phyloP scores from a whole-genome alignment of 2,329 filamentous ascomycete species.

The Paecilomyces variotii region DNA sequence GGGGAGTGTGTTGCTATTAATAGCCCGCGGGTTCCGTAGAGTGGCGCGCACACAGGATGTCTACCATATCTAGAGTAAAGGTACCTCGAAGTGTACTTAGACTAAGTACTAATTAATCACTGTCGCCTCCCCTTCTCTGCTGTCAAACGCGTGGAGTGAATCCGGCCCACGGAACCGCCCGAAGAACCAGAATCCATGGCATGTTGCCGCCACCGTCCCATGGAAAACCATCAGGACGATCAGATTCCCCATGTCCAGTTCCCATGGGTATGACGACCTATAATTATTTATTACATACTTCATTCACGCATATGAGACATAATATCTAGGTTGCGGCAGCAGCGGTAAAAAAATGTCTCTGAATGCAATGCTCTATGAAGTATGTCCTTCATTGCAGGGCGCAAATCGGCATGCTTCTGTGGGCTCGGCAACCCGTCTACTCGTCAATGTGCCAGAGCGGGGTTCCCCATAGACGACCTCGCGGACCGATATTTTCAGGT shows the following conservation, averaged over 20 bases:
- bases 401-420: neutral
- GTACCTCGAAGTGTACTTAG: neutral
- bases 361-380: neutral
- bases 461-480: neutral
- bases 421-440: neutral
- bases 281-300: neutral
- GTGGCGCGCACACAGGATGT: neutral
- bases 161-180: neutral
- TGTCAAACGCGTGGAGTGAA: neutral
- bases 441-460: neutral
- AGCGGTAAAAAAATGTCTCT: neutral
- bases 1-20: neutral
- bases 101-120: too few species aligned
- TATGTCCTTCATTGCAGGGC: neutral
- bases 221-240: neutral
- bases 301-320: neutral
- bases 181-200: neutral
- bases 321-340: neutral
- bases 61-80: neutral
- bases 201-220: neutral
- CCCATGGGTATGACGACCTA: neutral
- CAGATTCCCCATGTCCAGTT: neutral
- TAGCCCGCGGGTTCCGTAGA: neutral
- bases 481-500: neutral
- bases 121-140: neutral